Base-by-base conservation (phyloP, 768 basidiomycete genomes). In the Serendipita sp. region DNA sequence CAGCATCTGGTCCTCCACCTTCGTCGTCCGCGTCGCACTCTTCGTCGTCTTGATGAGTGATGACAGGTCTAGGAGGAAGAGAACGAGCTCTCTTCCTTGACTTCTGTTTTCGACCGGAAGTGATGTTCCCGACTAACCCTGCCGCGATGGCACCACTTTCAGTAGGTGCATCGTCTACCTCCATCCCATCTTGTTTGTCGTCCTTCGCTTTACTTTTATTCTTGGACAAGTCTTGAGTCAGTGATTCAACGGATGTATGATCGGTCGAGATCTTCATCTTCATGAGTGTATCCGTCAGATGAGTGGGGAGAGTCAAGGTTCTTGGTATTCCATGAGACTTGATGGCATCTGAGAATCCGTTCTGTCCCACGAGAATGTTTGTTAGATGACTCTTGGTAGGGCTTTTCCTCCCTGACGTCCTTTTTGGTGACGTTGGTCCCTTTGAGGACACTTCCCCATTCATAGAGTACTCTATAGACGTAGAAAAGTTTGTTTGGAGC, bases 1-100 rank as follows among this genome's bases (percentile, higher is more conserved):
- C 55, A 10, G 16, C 27, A 23, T 36, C 36, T 11, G 55, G 16
- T 8, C 36, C 55, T 8, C 55, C 55, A 5, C 55, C 55, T 33
- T 60, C 55, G 55, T 60, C 55, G 34, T 60, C 55, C 18, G 55
- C 55, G 34, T 60, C 55, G 36, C 55, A 60, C 8, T 60, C 55
- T 27, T 18, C n/a, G 8, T 27, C 55, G 10, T 60, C 55, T 37
- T 16, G 16, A 27, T 60, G n/a, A 11, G 18, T 18, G 48, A 16
- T 10, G 18, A 52, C 16, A 10, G 48, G 48, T n/a, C 27, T 23
- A 60, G 55, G 55, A 3, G 55, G 55, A 5, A 60, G 55, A n/a
- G 55, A 60, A 31, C 55, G 55, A n/a, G 55, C 55, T 27, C 55
- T 23, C 27, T 34, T 23, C 8, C 55, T 23, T 18, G 48, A 8